Evolutionary conservation across 257 asterid genomes (phyloP).

Genomic region (Jaltomata sinuosa): DNA sequence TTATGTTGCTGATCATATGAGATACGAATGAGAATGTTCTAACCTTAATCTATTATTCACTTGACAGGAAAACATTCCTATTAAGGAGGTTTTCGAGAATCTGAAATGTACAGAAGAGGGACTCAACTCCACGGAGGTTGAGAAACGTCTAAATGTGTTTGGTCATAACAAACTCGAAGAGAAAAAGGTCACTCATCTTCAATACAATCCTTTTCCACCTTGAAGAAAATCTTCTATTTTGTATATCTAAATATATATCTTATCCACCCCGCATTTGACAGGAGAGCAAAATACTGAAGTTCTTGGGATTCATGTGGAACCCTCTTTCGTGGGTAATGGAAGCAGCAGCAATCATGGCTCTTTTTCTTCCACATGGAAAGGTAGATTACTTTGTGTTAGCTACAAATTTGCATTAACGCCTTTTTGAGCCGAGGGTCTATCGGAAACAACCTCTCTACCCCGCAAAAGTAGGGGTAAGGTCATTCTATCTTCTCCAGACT

Average conservation of each 20-base stretch:
- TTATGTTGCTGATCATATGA: neutral
- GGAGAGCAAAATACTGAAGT: constrained; percentile 27
- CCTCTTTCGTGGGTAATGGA: constrained; percentile 35
- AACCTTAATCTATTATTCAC: neutral
- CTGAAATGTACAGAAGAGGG: constrained; percentile 20
- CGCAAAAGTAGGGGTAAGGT: neutral
- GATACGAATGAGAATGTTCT: neutral
- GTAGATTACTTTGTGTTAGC: neutral
- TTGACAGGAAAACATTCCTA: constrained; percentile 22
- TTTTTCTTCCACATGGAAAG: constrained; percentile 18
- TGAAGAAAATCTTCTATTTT: neutral
- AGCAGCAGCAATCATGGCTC: constrained; percentile 26
- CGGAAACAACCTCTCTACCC: neutral
- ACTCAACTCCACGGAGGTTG: constrained; percentile 13
- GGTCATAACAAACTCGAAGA: constrained; percentile 30
- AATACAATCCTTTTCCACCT: neutral
- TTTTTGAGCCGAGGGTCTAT: neutral
- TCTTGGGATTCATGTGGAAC: constrained; percentile 31
- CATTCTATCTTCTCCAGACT: neutral
- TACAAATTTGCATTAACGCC: neutral
- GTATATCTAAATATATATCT: neutral
- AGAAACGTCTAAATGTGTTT: constrained; percentile 11
- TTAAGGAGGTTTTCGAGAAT: constrained; percentile 21
- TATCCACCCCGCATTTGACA: neutral
- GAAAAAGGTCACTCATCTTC: constrained; percentile 14